A percentile compares a stretch with the other conserved stretches of the same genome.
Evolutionary conservation across 2,329 filamentous ascomycete species (phyloP).

Genomic region (Trichoderma endophyticum): DNA sequence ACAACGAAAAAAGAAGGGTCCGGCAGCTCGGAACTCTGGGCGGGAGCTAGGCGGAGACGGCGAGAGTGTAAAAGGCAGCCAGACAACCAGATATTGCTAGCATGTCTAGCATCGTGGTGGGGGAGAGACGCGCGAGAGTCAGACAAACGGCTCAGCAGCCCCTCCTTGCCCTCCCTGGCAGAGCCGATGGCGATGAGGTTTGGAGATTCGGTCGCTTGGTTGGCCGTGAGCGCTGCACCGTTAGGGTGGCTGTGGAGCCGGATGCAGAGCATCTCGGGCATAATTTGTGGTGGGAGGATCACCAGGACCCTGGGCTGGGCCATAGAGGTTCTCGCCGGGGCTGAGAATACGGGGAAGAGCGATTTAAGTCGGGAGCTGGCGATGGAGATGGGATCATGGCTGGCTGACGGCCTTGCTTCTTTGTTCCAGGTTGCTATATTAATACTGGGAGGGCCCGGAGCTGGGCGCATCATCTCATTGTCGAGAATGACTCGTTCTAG

Average conservation of each 20-base stretch:
- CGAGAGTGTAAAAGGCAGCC: neutral
- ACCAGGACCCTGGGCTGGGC: neutral
- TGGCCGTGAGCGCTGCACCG: neutral
- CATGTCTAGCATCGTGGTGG: neutral
- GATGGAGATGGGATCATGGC: neutral
- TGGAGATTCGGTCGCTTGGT: conserved; percentile 2
- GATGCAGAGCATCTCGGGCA: conserved; percentile 4
- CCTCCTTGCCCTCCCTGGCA: neutral
- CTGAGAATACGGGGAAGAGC: neutral
- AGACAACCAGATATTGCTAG: neutral
- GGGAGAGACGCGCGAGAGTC: neutral
- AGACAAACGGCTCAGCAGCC: conserved; percentile 9
- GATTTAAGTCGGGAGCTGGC: neutral
- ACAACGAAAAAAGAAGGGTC: neutral
- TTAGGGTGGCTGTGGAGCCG: neutral
- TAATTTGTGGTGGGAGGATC: neutral
- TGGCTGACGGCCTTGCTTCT: neutral
- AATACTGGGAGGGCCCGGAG: neutral
- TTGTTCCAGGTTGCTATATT: neutral
- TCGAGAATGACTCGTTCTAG: neutral
- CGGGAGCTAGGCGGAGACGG: neutral
- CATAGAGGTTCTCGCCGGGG: neutral
- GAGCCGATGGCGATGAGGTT: neutral
- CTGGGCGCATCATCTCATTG: neutral
- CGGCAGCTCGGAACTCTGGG: conserved; percentile 3